These are phyloP conservation scores for Lecanicillium sp. DNA, from an alignment of 2,329 filamentous ascomycete species.

Conservation along the genomic window DNA sequence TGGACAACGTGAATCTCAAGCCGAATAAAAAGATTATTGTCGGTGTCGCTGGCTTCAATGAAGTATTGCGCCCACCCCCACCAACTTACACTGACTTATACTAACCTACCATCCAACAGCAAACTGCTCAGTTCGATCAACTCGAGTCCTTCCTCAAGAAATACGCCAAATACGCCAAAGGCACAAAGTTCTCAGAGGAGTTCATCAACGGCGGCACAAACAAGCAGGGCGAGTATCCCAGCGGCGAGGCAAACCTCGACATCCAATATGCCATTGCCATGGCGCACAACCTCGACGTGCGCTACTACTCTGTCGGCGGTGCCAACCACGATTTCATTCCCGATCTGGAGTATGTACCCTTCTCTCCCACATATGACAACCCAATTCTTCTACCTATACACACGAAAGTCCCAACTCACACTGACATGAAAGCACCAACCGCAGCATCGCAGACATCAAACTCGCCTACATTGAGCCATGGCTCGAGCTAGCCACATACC, in stretches of 20 bases:
- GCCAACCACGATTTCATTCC: constrained; percentile 20
- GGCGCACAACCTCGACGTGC: constrained; percentile 25
- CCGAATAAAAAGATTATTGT: constrained; percentile 55
- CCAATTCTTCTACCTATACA: background rate
- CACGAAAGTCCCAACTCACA: background rate
- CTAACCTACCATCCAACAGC: constrained; percentile 17
- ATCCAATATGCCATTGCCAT: constrained; percentile 27
- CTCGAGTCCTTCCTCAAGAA: constrained; percentile 46
- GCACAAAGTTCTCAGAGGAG: constrained; percentile 48
- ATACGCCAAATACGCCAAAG: constrained; percentile 43
- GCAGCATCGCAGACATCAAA: constrained; percentile 9
- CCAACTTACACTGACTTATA: background rate
- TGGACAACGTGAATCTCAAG: constrained; percentile 39
- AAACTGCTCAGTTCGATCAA: constrained; percentile 46
- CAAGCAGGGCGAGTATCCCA: constrained; percentile 30
- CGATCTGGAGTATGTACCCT: constrained; percentile 24
- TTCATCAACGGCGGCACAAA: constrained; percentile 51
- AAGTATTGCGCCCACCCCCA: constrained; percentile 15
- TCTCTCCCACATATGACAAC: background rate
- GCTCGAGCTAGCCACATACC: constrained; percentile 53
- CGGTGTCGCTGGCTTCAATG: constrained; percentile 46
- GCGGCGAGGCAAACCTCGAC: constrained; percentile 30
- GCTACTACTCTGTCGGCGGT: constrained; percentile 24
- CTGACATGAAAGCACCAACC: background rate
- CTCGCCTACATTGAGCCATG: constrained; percentile 54